Percentiles rank a stretch among this genome's conserved stretches.
Evolutionary conservation across 208 protist genomes (phyloP).

Genomic region (Crithidia bombi): DNA sequence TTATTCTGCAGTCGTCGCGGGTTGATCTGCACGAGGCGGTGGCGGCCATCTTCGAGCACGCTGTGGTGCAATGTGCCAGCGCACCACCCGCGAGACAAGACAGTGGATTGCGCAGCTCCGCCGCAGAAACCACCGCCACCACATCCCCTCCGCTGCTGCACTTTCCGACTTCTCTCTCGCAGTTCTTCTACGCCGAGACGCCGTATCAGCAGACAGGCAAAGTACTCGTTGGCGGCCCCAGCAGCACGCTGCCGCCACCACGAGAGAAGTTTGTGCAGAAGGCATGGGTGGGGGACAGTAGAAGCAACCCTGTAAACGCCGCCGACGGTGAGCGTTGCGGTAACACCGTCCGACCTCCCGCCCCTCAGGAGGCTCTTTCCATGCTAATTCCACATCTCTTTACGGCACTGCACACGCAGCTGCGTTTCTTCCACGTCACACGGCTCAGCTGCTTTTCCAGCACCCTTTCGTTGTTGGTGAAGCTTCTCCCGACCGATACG

Average conservation of each 20-base stretch:
- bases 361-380: constrained; percentile 4
- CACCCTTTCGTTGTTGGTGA: constrained; percentile 26
- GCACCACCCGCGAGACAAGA: neutral
- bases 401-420: constrained; percentile 25
- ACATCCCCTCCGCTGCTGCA: neutral
- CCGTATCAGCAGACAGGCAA: constrained; percentile 33
- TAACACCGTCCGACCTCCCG: neutral
- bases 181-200: constrained; percentile 34
- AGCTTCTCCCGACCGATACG: constrained; percentile 4
- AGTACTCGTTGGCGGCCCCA: constrained; percentile 26
- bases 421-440: constrained; percentile 35
- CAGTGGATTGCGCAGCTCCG: neutral
- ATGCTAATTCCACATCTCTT: constrained; percentile 27
- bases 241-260: constrained; percentile 16
- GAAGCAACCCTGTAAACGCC: neutral
- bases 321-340: neutral
- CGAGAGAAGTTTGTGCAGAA: constrained; percentile 27
- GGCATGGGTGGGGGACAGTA: constrained; percentile 9
- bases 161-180: constrained; percentile 24
- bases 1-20: constrained; percentile 33
- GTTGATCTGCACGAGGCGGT: constrained; percentile 36
- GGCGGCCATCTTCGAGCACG: constrained; percentile 22
- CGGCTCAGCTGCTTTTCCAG: constrained; percentile 27
- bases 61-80: constrained; percentile 10
- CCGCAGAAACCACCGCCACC: neutral